Percentiles rank a stretch among this genome's conserved stretches.
Conservation (phyloP, 306 rosid species). For the Cicer bijugum region DNA sequence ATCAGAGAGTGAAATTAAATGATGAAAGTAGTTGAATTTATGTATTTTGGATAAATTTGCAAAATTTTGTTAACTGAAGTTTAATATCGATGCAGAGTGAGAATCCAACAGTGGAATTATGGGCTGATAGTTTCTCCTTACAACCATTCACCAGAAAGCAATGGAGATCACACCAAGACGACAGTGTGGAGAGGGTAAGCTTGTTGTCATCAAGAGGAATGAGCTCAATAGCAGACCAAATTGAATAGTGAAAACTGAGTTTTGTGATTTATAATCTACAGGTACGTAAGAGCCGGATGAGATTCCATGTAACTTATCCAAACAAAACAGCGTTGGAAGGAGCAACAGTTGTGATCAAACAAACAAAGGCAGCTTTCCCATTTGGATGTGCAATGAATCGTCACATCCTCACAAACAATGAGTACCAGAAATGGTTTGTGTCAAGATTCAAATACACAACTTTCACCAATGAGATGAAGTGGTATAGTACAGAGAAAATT, state of each 20-base stretch:
- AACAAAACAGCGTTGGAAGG: slow-evolving; percentile 56
- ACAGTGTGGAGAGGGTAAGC: slow-evolving; percentile 58
- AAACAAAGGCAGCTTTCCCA: slow-evolving; percentile 56
- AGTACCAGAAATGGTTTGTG: slow-evolving; percentile 66
- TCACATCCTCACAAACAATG: slow-evolving; percentile 56
- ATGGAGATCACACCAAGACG: slow-evolving; percentile 74
- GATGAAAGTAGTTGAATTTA: background rate
- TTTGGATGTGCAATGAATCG: slow-evolving; percentile 70
- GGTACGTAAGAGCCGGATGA: slow-evolving; percentile 64
- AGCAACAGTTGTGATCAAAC: slow-evolving; percentile 48
- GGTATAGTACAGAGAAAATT: slow-evolving; percentile 68
- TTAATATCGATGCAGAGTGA: slow-evolving; percentile 48
- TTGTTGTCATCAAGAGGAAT: background rate
- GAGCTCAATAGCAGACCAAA: background rate
- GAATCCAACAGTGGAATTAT: slow-evolving; percentile 57
- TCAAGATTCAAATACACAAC: slow-evolving; percentile 67
- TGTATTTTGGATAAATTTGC: background rate
- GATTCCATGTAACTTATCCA: slow-evolving; percentile 50
- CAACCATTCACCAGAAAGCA: slow-evolving; percentile 69
- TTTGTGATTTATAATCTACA: slow-evolving; percentile 42
- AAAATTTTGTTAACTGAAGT: slow-evolving; percentile 8
- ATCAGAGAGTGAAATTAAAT: background rate
- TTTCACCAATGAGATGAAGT: slow-evolving; percentile 83
- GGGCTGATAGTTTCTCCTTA: slow-evolving; percentile 69
- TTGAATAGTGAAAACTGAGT: background rate